These are phyloP conservation scores for Byssochlamys sp. DNA, from an alignment of 2,329 filamentous ascomycete genomes.

Conservation along the genomic window DNA sequence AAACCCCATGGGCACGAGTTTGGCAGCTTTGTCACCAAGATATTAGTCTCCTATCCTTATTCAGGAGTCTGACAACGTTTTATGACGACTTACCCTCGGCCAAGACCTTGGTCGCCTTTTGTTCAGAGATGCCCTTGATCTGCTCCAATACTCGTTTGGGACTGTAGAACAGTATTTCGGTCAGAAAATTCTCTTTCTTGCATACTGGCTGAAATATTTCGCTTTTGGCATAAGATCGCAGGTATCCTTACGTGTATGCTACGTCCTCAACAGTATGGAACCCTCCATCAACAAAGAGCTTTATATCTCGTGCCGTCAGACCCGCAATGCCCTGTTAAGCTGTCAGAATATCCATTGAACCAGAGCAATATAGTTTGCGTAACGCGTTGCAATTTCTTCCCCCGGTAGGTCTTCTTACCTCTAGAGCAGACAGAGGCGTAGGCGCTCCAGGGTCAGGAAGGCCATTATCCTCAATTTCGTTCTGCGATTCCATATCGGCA, in stretches of 20 bases:
- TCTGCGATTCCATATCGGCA: conserved; percentile 56
- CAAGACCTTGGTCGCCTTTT: conserved; percentile 86
- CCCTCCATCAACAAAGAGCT: conserved; percentile 80
- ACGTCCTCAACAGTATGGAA: conserved; percentile 93
- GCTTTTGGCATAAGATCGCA: neutral
- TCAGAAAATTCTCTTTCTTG: conserved; percentile 11
- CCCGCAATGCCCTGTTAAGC: conserved; percentile 69
- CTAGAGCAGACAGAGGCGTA: conserved; percentile 72
- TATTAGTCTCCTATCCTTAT: conserved; percentile 5
- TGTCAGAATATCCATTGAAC: conserved; percentile 5
- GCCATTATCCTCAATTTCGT: conserved; percentile 62
- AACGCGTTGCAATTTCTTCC: neutral
- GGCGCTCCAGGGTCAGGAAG: conserved; percentile 83
- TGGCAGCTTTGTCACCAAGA: conserved; percentile 56
- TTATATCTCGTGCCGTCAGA: conserved; percentile 89
- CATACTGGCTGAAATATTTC: neutral
- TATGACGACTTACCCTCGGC: conserved; percentile 61
- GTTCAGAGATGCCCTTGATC: conserved; percentile 95
- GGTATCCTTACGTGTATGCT: conserved; percentile 65
- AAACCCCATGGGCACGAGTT: conserved; percentile 96
- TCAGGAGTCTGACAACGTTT: neutral
- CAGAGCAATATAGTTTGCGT: neutral
- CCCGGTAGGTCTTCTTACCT: conserved; percentile 49
- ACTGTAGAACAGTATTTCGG: conserved; percentile 26
- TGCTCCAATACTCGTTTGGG: conserved; percentile 71